These are phyloP conservation scores for Lolium perenne DNA, from an alignment of 176 grass and related monocot species.

Conservation along the genomic window DNA sequence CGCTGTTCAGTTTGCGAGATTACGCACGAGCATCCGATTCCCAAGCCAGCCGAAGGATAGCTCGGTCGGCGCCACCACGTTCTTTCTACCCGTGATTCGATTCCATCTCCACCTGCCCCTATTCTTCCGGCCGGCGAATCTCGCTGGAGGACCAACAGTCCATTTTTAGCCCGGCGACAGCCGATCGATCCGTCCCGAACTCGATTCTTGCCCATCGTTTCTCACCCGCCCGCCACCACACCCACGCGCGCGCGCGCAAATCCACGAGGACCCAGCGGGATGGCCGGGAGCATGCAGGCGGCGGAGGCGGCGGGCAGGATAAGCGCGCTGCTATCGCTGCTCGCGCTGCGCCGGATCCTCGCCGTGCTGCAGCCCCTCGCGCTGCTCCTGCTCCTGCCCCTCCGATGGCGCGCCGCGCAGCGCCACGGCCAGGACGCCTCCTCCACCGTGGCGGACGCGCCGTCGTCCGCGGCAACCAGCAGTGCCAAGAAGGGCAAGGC, in stretches of 20 bases:
- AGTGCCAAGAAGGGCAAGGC: conserved; percentile 58
- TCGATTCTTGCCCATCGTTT: too few relatives aligned
- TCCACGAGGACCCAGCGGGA: conserved; percentile 26
- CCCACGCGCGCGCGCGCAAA: background rate
- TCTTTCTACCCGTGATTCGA: background rate
- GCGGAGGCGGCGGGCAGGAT: conserved; percentile 71
- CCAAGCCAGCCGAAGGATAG: background rate
- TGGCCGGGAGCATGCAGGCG: conserved; percentile 78
- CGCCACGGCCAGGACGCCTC: background rate
- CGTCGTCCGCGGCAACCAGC: conserved; percentile 1
- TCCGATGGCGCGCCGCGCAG: conserved; percentile 37
- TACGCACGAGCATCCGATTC: conserved; percentile 10
- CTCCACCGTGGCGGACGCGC: background rate
- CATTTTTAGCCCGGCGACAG: conserved; percentile 51
- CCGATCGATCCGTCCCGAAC: background rate
- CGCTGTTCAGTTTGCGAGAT: background rate
- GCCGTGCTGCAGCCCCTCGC: conserved; percentile 58
- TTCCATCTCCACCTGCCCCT: background rate
- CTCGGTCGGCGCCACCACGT: background rate
- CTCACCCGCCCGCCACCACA: too few relatives aligned
- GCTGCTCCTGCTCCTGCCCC: conserved; percentile 64
- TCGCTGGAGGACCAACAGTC: background rate
- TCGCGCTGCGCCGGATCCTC: conserved; percentile 61
- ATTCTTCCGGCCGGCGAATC: conserved; percentile 8
- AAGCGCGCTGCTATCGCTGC: conserved; percentile 64